phyloP scores from a whole-genome alignment of 495 filamentous ascomycete genomes.

The Cercophora samala region DNA sequence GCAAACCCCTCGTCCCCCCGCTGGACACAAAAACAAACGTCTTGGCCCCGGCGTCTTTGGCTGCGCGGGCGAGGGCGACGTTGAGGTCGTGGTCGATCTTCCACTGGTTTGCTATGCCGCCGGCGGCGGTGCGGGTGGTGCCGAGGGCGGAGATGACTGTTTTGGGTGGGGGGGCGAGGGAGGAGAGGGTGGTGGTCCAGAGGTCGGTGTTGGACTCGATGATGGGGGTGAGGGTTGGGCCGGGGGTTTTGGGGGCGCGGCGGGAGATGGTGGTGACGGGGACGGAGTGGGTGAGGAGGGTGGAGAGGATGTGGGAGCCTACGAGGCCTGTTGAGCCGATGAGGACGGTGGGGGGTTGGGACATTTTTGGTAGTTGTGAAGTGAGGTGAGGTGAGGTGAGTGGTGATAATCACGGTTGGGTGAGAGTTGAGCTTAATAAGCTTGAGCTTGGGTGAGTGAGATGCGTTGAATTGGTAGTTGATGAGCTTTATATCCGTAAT shows the following conservation, averaged over 20 bases:
- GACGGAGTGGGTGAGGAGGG: constrained; percentile 46
- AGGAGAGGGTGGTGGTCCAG: constrained; percentile 56
- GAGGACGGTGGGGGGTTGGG: constrained; percentile 42
- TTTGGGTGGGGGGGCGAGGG: constrained; percentile 53
- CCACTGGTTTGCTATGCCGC: constrained; percentile 68
- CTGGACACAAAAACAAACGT: constrained; percentile 68
- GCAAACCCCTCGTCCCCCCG: constrained; percentile 43
- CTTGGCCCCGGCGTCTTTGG: constrained; percentile 59
- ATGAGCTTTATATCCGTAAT: too few relatives aligned
- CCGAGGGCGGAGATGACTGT: constrained; percentile 64
- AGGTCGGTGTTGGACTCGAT: constrained; percentile 47
- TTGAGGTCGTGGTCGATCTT: constrained; percentile 76
- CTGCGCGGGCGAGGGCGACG: constrained; percentile 62
- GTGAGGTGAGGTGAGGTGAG: background rate
- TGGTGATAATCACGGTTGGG: background rate
- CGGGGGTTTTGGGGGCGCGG: constrained; percentile 43
- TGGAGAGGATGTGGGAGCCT: constrained; percentile 55
- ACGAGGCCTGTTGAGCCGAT: constrained; percentile 58
- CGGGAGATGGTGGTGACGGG: constrained; percentile 58
- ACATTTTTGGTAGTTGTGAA: background rate
- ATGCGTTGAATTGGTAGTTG: too few relatives aligned
- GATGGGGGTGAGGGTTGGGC: constrained; percentile 50
- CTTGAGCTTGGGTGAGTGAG: background rate
- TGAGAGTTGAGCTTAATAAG: too few relatives aligned
- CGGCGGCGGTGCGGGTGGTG: constrained; percentile 63